These are phyloP conservation scores for Chalciporus piperatus DNA, from an alignment of 768 basidiomycete species.

Conservation along the genomic window DNA sequence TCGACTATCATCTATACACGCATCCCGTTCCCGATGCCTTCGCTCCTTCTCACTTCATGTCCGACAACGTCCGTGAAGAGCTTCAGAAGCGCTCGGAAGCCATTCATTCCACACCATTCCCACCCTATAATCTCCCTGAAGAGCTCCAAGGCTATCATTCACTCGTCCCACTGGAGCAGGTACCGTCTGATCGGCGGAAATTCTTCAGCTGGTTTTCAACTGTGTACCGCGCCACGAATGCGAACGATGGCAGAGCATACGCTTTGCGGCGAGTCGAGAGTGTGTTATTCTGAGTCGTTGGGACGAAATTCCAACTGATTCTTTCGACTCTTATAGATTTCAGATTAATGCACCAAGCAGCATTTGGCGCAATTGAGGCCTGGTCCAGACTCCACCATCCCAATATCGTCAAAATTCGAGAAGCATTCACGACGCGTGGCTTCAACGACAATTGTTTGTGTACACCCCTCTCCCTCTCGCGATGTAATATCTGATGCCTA, in stretches of 20 bases:
- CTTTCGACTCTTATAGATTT: slow-evolving; percentile 54
- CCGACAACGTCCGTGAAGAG: slow-evolving; percentile 69
- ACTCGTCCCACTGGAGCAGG: slow-evolving; percentile 72
- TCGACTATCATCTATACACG: slow-evolving; percentile 93
- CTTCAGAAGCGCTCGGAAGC: slow-evolving; percentile 50
- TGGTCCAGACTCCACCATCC: slow-evolving; percentile 89
- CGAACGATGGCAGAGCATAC: slow-evolving; percentile 75
- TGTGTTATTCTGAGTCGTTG: slow-evolving; percentile 29
- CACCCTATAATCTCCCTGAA: slow-evolving; percentile 67
- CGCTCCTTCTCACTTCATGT: slow-evolving; percentile 73
- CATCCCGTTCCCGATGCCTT: slow-evolving; percentile 58
- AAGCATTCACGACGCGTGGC: slow-evolving; percentile 92
- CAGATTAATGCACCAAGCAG: slow-evolving; percentile 75
- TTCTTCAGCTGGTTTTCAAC: slow-evolving; percentile 79
- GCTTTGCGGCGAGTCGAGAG: slow-evolving; percentile 85
- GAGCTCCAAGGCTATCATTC: slow-evolving; percentile 91
- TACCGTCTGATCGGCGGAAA: slow-evolving; percentile 60
- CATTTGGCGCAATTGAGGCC: slow-evolving; percentile 77
- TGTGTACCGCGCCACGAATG: slow-evolving; percentile 79
- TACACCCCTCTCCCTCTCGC: slow-evolving; percentile 1
- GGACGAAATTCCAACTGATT: not conserved
- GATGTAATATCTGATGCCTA: slow-evolving; percentile 8
- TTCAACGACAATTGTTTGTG: slow-evolving; percentile 88
- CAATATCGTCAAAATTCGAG: slow-evolving; percentile 74
- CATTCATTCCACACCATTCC: slow-evolving; percentile 33